Conservation (phyloP, 805 yeast species). For the Pachysolen tannophilus region DNA sequence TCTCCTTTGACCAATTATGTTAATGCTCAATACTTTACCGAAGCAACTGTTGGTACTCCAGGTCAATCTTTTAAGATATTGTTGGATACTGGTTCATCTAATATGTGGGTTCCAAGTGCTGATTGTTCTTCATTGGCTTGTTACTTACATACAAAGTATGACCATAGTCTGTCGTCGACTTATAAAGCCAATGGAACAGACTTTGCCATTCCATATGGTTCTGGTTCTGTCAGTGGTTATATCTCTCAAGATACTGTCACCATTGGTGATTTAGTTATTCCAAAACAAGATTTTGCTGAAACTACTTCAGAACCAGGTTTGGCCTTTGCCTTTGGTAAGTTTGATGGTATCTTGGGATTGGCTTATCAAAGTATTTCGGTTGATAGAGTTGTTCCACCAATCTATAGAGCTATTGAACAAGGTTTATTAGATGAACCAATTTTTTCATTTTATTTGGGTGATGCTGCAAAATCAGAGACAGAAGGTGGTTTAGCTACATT, state of each 20-base stretch:
- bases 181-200: constrained; percentile 83
- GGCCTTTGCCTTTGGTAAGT: constrained; percentile 97
- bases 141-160: constrained; percentile 87
- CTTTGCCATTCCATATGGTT: constrained; percentile 83
- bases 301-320: constrained; percentile 96
- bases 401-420: constrained; percentile 77
- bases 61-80: constrained; percentile 90
- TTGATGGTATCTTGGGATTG: constrained; percentile 94
- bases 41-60: constrained; percentile 87
- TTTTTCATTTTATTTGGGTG: constrained; percentile 90
- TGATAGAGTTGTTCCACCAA: constrained; percentile 84
- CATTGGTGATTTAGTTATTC: constrained; percentile 78
- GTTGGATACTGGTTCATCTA: constrained; percentile 93
- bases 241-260: constrained; percentile 79
- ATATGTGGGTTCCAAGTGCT: constrained; percentile 90
- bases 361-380: constrained; percentile 91
- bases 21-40: constrained; percentile 95
- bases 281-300: constrained; percentile 92
- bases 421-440: constrained; percentile 78
- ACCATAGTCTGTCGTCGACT: constrained; percentile 72
- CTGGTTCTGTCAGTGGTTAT: constrained; percentile 88
- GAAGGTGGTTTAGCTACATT: constrained; percentile 90
- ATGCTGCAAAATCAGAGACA: constrained; percentile 53
- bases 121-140: constrained; percentile 94
- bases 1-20: constrained; percentile 87